Conservation (phyloP, 768 basidiomycete species). For the Russula foetens region DNA sequence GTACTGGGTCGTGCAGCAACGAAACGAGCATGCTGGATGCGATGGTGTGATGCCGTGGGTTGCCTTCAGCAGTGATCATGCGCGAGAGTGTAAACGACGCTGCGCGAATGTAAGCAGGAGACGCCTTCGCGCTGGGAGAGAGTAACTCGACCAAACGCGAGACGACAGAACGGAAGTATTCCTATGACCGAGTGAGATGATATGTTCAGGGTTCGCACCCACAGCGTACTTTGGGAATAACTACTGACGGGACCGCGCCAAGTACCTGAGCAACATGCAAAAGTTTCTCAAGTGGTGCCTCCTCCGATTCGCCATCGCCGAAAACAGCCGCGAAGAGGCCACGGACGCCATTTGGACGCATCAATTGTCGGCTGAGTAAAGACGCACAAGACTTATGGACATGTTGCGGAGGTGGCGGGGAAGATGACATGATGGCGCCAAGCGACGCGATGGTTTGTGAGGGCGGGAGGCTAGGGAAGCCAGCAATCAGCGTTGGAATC, state of each 20-base stretch:
- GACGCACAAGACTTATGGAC: conserved; percentile 50
- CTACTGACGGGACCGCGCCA: conserved; percentile 48
- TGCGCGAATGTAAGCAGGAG: conserved; percentile 45
- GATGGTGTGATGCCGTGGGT: conserved; percentile 23
- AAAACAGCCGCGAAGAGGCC: conserved; percentile 66
- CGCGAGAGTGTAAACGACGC: conserved; percentile 64
- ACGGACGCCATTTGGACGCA: conserved; percentile 60
- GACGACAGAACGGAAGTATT: conserved; percentile 48
- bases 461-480: conserved; percentile 46
- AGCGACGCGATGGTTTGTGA: conserved; percentile 59
- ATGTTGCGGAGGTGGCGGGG: conserved; percentile 38
- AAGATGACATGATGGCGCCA: conserved; percentile 40
- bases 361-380: conserved; percentile 62
- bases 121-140: conserved; percentile 28
- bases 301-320: conserved; percentile 51
- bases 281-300: conserved; percentile 57
- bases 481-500: background rate
- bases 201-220: background rate
- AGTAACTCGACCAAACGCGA: conserved; percentile 50
- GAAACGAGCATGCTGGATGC: conserved; percentile 35
- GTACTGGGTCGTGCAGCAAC: conserved; percentile 48
- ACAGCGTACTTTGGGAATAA: conserved; percentile 44
- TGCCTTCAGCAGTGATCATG: conserved; percentile 39
- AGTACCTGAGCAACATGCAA: conserved; percentile 64
- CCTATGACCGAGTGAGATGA: conserved; percentile 32